Base-by-base conservation (phyloP, 192 early-diverging fungal genomes). In the Coemansia sp. region DNA sequence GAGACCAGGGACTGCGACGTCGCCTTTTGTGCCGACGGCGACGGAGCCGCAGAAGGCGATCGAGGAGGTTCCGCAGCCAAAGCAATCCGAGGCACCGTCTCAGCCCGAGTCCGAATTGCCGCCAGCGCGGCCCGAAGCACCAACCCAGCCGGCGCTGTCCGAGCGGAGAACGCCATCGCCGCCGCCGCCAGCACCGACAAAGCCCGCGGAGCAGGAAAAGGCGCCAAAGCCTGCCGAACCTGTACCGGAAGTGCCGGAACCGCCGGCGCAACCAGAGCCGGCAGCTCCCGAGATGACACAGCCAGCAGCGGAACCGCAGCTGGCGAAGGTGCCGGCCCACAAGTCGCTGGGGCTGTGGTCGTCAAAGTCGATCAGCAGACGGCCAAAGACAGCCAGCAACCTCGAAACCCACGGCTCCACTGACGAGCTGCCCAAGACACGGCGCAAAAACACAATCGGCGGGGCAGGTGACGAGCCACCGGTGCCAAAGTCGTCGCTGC, bases 1-100 rank as follows among this genome's bases (percentile, higher is more conserved):
- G 35, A 60, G 54, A 34, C 47, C 58, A 1, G 40, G 45, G 35
- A 60, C 50, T 7, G 42, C 55, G 2, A 29, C 49, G 8, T 74
- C 70, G 27, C 70, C 71, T n/a, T 55, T 64, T 53, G n/a, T n/a
- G n/a, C n/a, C n/a, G n/a, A n/a, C n/a, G n/a, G n/a, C n/a, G n/a
- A n/a, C n/a, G n/a, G n/a, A n/a, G n/a, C n/a, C n/a, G n/a, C n/a
- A n/a, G n/a, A n/a, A n/a, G n/a, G n/a, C n/a, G n/a, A n/a, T n/a
- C n/a, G n/a, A n/a, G n/a, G n/a, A n/a, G n/a, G n/a, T n/a, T n/a
- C n/a, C n/a, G n/a, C n/a, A 39, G 36, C 14, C 36, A 17, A 14
- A 39, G 17, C n/a, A n/a, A n/a, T n/a, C n/a, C n/a, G n/a, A n/a
- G n/a, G n/a, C n/a, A n/a, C n/a, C n/a, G n/a, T n/a, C n/a, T n/a